A percentile compares a stretch with the other conserved stretches of the same genome.
phyloP scores from a whole-genome alignment of 78 protist species.

The Mantamonas sphyraenae region DNA sequence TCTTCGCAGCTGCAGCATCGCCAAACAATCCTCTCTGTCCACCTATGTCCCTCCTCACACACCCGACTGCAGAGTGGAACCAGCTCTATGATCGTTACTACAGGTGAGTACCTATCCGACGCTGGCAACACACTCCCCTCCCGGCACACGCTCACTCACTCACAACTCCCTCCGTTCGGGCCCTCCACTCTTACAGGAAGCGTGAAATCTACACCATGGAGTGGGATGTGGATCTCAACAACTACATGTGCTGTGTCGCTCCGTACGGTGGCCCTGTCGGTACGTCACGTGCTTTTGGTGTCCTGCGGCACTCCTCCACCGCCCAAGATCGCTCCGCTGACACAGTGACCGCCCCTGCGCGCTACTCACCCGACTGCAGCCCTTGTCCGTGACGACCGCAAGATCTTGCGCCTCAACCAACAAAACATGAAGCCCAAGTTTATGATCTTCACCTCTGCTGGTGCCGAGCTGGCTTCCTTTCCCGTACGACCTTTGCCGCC shows the following conservation, averaged over 20 bases:
- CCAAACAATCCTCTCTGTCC: no score
- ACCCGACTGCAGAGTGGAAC: no score
- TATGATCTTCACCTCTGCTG: not conserved
- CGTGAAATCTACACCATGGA: constrained; percentile 9
- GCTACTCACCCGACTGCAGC: no score
- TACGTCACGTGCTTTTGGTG: not conserved
- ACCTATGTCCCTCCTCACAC: no score
- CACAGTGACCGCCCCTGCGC: not conserved
- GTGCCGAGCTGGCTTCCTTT: not conserved
- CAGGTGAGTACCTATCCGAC: not conserved
- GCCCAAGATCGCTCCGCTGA: no score
- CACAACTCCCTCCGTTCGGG: no score
- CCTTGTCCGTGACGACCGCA: not conserved
- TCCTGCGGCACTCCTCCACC: no score
- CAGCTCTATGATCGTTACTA: constrained; percentile 8
- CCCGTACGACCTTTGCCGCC: not conserved
- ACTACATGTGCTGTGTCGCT: not conserved
- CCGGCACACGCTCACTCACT: no score
- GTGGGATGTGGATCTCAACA: constrained; percentile 8
- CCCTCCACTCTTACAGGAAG: not conserved
- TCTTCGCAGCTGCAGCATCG: no score
- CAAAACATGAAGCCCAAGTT: not conserved
- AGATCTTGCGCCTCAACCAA: not conserved
- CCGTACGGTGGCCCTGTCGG: not conserved
- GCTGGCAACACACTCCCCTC: no score